phyloP scores from a whole-genome alignment of 2,329 filamentous ascomycete genomes.

The Cadophora sp. region DNA sequence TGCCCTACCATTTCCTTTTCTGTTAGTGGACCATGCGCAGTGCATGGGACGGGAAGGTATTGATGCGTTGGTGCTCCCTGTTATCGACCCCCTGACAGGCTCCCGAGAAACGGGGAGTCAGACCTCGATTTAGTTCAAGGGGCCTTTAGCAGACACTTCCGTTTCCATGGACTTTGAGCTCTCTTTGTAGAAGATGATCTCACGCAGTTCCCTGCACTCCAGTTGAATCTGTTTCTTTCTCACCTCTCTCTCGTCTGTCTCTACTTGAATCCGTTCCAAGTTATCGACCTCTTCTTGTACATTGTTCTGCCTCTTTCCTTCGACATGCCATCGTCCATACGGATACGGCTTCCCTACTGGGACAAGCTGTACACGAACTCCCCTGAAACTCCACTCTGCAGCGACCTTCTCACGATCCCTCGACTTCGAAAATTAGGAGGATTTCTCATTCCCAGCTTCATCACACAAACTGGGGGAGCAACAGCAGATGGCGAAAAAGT shows the following conservation, averaged over 20 bases:
- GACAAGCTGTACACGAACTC: not conserved
- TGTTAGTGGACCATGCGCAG: too few relatives aligned
- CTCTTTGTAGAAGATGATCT: too few relatives aligned
- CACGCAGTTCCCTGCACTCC: not conserved
- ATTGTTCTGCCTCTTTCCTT: not conserved
- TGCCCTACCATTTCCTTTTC: too few relatives aligned
- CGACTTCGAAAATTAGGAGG: not conserved
- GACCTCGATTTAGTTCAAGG: too few relatives aligned
- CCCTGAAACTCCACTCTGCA: not conserved
- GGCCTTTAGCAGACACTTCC: too few relatives aligned
- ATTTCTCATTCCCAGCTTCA: constrained; percentile 22
- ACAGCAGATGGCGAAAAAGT: constrained; percentile 29
- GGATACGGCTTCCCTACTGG: not conserved
- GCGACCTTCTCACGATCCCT: not conserved
- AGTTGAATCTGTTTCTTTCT: too few relatives aligned
- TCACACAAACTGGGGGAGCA: not conserved
- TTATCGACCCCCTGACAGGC: too few relatives aligned
- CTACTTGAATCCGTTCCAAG: not conserved
- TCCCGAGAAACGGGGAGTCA: too few relatives aligned
- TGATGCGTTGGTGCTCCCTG: too few relatives aligned
- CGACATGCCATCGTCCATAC: not conserved
- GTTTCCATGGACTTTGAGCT: too few relatives aligned
- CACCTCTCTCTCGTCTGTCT: too few relatives aligned
- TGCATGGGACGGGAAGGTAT: too few relatives aligned
- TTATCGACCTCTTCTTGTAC: not conserved